Evolutionary conservation across 441 rosid genomes (phyloP).

Genomic region (Kokia cookei): DNA sequence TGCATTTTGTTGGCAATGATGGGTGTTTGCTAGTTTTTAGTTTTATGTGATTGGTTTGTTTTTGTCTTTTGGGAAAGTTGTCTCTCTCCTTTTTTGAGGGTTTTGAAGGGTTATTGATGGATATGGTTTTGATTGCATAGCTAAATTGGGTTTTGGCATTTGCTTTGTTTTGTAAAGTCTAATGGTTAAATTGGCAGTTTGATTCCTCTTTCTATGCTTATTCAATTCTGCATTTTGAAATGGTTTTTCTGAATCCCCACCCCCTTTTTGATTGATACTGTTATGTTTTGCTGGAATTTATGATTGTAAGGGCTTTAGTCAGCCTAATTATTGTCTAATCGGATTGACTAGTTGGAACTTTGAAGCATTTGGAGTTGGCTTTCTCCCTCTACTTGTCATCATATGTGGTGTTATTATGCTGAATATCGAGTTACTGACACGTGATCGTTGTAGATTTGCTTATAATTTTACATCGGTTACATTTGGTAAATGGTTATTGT

Average conservation of each 20-base stretch:
- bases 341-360: not conserved
- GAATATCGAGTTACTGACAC: not conserved
- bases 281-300: not conserved
- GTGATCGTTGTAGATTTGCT: not conserved
- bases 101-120: conserved; percentile 1
- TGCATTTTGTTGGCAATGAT: not conserved
- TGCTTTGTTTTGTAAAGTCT: not conserved
- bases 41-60: not conserved
- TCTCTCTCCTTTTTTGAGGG: not conserved
- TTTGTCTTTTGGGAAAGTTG: not conserved
- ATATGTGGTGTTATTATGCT: not conserved
- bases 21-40: conserved; percentile 1
- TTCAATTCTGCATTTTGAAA: not conserved
- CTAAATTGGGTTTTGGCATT: not conserved
- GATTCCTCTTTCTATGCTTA: not conserved
- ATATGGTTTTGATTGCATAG: not conserved
- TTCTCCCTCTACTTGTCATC: not conserved
- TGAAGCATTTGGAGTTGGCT: not conserved
- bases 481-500: conserved; percentile 7
- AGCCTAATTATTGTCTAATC: conserved; percentile 3
- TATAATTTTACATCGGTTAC: not conserved
- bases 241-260: not conserved
- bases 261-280: not conserved
- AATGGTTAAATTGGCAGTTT: not conserved
- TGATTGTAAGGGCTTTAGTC: not conserved